These are phyloP conservation scores for Leptomonas seymouri DNA, from an alignment of 208 protist species.

Conservation along the genomic window DNA sequence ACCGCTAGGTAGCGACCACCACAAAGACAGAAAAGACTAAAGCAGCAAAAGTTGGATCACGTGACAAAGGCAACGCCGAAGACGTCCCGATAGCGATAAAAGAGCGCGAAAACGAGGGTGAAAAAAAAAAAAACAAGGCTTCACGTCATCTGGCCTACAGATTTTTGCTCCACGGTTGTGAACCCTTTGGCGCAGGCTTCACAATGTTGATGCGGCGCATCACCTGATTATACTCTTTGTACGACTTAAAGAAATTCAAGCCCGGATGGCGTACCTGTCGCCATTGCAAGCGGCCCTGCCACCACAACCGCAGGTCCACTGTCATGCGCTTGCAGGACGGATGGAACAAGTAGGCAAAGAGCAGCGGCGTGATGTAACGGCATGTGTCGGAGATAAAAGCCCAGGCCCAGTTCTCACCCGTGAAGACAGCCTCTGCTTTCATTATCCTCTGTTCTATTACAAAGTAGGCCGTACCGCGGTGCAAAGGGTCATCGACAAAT, in stretches of 20 bases:
- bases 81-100: background rate
- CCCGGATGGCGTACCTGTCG: constrained; percentile 84
- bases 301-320: constrained; percentile 70
- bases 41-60: no score
- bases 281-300: constrained; percentile 68
- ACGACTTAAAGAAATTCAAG: constrained; percentile 88
- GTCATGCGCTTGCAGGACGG: constrained; percentile 70
- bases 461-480: constrained; percentile 69
- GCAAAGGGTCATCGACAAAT: constrained; percentile 85
- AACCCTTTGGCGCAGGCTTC: constrained; percentile 70
- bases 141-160: constrained; percentile 11
- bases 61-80: no score
- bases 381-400: constrained; percentile 87
- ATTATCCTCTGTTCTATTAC: constrained; percentile 89
- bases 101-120: background rate
- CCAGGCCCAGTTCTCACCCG: constrained; percentile 90
- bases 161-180: constrained; percentile 80
- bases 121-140: no score
- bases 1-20: no score
- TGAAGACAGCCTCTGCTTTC: constrained; percentile 84
- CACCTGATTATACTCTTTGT: constrained; percentile 80
- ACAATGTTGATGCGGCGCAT: constrained; percentile 83
- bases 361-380: constrained; percentile 72
- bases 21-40: no score
- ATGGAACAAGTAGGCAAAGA: constrained; percentile 76